These are phyloP conservation scores for Bertia moriformis DNA, from an alignment of 2,329 filamentous ascomycete species.

Conservation along the genomic window DNA sequence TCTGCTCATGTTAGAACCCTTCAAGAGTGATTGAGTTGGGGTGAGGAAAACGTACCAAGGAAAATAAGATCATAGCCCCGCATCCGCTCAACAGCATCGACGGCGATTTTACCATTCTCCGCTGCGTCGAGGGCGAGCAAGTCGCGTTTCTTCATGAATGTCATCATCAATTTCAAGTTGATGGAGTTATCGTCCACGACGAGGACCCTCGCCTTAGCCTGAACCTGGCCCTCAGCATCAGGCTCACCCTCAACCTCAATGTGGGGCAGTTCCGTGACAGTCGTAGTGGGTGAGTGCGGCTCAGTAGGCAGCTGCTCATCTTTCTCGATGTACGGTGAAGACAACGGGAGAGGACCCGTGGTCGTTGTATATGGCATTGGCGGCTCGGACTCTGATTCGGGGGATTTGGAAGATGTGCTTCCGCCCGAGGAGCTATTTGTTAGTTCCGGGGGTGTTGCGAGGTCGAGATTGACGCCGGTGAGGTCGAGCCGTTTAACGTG, in stretches of 20 bases:
- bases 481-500: too few species aligned
- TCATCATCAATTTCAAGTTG: constrained; percentile 21
- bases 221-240: too few species aligned
- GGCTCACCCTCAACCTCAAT: too few species aligned
- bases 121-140: constrained; percentile 24
- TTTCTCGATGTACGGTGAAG: too few species aligned
- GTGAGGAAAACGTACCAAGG: constrained; percentile 20
- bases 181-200: constrained; percentile 26
- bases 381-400: too few species aligned
- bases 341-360: not conserved
- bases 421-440: too few species aligned
- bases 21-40: not conserved
- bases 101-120: constrained; percentile 29
- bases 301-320: too few species aligned
- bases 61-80: constrained; percentile 26
- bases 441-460: too few species aligned
- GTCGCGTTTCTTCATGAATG: constrained; percentile 19
- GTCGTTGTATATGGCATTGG: not conserved
- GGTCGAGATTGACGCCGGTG: too few species aligned
- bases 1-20: constrained; percentile 4
- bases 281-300: too few species aligned
- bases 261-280: not conserved
- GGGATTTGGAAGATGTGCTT: too few species aligned
- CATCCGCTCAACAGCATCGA: constrained; percentile 21
- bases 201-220: constrained; percentile 9